phyloP scores from a whole-genome alignment of 495 filamentous ascomycete species.

The Trichoderma reesei region DNA sequence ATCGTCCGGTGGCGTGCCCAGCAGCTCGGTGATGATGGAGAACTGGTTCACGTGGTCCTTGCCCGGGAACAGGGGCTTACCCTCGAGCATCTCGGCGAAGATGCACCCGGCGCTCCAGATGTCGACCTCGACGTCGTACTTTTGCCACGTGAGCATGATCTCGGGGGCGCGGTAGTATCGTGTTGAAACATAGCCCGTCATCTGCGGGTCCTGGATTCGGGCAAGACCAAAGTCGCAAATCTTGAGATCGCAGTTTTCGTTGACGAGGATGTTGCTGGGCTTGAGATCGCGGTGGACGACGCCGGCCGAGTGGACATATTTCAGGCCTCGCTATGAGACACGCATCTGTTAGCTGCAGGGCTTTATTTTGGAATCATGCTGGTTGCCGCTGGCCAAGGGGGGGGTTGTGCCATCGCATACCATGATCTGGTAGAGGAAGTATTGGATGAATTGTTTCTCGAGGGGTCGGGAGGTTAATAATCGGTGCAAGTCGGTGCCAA shows the following conservation, averaged over 20 bases:
- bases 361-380: background rate
- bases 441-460: slow-evolving; percentile 99
- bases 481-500: slow-evolving; percentile 93
- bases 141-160: slow-evolving; percentile 99
- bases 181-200: slow-evolving; percentile 98
- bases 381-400: background rate
- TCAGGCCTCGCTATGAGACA: slow-evolving; percentile 68
- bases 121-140: slow-evolving; percentile 98
- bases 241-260: slow-evolving; percentile 98
- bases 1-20: slow-evolving; percentile 97
- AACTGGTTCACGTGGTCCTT: slow-evolving; percentile 99
- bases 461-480: slow-evolving; percentile 90
- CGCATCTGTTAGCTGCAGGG: background rate
- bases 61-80: slow-evolving; percentile 95
- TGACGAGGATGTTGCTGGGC: slow-evolving; percentile 96
- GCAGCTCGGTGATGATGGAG: slow-evolving; percentile 95
- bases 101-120: slow-evolving; percentile 99
- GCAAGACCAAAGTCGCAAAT: slow-evolving; percentile 98
- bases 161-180: slow-evolving; percentile 97
- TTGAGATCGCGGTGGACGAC: slow-evolving; percentile 97
- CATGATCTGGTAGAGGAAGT: slow-evolving; percentile 98
- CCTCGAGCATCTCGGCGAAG: slow-evolving; percentile 98
- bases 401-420: slow-evolving; percentile 36
- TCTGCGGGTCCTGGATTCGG: slow-evolving; percentile 98
- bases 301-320: slow-evolving; percentile 98